Evolutionary conservation across 2,329 filamentous ascomycete species (phyloP).

Genomic region (Aureobasidium mangrovei): DNA sequence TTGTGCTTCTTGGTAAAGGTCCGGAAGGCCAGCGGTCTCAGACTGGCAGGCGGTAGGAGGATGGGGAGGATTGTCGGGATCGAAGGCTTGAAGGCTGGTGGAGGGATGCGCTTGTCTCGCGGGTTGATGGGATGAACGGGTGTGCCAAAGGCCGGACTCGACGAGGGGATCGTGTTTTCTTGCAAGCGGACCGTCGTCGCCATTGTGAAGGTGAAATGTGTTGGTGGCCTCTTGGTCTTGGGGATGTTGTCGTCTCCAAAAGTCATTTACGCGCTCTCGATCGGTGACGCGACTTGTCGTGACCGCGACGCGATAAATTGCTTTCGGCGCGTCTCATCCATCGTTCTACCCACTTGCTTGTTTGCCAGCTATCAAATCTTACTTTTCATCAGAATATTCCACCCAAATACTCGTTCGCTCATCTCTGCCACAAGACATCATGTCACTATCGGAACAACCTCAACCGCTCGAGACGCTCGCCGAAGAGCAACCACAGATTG

Average conservation of each 20-base stretch:
- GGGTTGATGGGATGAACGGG: constrained; percentile 66
- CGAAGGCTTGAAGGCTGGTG: constrained; percentile 43
- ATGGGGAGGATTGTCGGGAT: constrained; percentile 70
- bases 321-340: no score
- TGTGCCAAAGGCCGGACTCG: constrained; percentile 83
- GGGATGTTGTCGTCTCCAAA: background rate
- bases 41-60: constrained; percentile 73
- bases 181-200: constrained; percentile 18
- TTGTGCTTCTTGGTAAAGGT: constrained; percentile 98
- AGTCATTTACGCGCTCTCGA: no score
- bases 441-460: background rate
- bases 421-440: background rate
- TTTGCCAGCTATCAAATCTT: background rate
- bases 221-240: background rate
- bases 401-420: background rate
- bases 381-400: background rate
- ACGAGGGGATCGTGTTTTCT: constrained; percentile 60
- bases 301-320: background rate
- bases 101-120: constrained; percentile 29
- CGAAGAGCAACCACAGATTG: constrained; percentile 1
- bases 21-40: constrained; percentile 85
- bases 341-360: no score
- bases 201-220: constrained; percentile 16
- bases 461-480: background rate
- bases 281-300: background rate